Conservation (phyloP, 2,329 filamentous ascomycete genomes). For the Pseudocercospora macadamiae region DNA sequence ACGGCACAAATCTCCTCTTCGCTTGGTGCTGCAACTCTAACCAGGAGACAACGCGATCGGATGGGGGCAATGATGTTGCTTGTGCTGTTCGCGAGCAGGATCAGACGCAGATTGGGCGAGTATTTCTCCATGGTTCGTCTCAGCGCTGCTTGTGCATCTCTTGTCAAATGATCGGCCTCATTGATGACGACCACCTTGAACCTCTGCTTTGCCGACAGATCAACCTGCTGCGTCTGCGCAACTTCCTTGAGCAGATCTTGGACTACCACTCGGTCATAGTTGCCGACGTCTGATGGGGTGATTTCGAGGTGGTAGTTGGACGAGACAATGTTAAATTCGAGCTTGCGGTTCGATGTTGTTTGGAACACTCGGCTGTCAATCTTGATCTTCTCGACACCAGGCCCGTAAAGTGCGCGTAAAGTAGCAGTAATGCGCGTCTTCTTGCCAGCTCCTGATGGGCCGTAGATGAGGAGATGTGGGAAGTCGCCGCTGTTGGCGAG, state of each 20-base stretch:
- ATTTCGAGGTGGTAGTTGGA: conserved; percentile 98
- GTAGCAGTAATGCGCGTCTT: conserved; percentile 97
- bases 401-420: conserved; percentile 90
- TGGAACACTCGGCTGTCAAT: conserved; percentile 97
- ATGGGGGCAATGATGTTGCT: conserved; percentile 99
- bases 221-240: conserved; percentile 98
- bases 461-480: conserved; percentile 95
- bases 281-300: conserved; percentile 94
- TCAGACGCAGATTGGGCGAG: conserved; percentile 88
- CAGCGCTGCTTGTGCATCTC: conserved; percentile 93
- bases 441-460: conserved; percentile 93
- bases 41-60: conserved; percentile 84
- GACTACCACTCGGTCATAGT: conserved; percentile 92
- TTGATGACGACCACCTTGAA: conserved; percentile 99
- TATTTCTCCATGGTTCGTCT: conserved; percentile 99
- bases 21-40: conserved; percentile 86
- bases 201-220: conserved; percentile 81
- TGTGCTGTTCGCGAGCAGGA: conserved; percentile 91
- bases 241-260: conserved; percentile 97
- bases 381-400: conserved; percentile 99
- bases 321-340: conserved; percentile 98
- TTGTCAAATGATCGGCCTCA: conserved; percentile 89
- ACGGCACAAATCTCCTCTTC: conserved; percentile 82
- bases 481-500: conserved; percentile 96
- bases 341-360: conserved; percentile 89